Evolutionary conservation across 176 grass and related monocot species (phyloP).

Genomic region (Coix lacrymajobi): DNA sequence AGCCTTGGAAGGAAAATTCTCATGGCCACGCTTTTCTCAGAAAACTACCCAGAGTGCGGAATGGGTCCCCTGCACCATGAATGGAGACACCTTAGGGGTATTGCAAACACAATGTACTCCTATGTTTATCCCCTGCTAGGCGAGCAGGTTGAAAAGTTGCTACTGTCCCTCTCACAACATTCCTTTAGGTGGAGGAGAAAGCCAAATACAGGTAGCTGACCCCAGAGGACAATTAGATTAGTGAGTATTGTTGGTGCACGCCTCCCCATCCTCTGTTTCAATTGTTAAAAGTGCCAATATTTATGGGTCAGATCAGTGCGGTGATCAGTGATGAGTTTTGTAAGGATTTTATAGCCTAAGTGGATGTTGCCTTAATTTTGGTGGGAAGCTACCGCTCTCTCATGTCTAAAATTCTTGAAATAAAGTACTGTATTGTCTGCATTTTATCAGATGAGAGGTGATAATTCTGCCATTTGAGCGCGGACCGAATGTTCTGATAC

Average conservation of each 20-base stretch:
- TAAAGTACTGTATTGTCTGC: background rate
- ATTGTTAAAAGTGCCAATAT: background rate
- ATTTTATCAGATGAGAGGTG: background rate
- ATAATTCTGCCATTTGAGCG: conserved; percentile 7
- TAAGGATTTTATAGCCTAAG: conserved; percentile 20
- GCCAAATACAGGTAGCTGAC: conserved; percentile 17
- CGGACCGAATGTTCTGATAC: conserved; percentile 21
- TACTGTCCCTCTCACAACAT: conserved; percentile 49
- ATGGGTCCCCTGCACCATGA: conserved; percentile 38
- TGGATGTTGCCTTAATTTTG: conserved; percentile 20
- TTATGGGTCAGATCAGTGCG: conserved; percentile 22
- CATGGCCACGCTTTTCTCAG: conserved; percentile 17
- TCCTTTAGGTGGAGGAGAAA: conserved; percentile 39
- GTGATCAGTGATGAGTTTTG: conserved; percentile 13
- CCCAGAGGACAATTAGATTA: conserved; percentile 26
- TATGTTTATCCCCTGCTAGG: conserved; percentile 27
- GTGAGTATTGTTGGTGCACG: conserved; percentile 17
- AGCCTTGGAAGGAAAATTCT: conserved; percentile 23
- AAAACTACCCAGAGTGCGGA: conserved; percentile 31
- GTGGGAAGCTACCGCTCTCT: conserved; percentile 11
- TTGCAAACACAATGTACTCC: background rate
- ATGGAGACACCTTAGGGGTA: conserved; percentile 23
- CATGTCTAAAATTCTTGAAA: conserved; percentile 12
- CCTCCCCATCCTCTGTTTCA: conserved; percentile 21
- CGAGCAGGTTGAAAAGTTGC: conserved; percentile 15